phyloP scores from a whole-genome alignment of 2,329 filamentous ascomycete genomes.

The Arachnomyces sp. region DNA sequence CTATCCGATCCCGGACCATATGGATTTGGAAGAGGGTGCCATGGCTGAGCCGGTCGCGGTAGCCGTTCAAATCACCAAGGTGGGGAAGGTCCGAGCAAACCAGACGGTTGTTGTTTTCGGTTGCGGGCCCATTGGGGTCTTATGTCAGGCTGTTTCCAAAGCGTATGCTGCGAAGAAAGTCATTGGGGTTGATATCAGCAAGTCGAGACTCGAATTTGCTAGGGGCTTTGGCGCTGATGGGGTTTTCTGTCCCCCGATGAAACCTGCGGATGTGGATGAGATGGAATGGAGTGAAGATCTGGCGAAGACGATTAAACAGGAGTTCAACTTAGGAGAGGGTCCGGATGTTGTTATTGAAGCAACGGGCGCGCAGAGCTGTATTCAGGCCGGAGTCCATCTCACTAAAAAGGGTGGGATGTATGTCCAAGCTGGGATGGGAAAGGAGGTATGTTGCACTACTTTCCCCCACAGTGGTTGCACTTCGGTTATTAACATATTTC shows the following conservation, averaged over 20 bases:
- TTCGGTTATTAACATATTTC: too few relatives aligned
- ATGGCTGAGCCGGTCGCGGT: constrained; percentile 86
- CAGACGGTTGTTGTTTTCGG: constrained; percentile 86
- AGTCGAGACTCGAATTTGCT: constrained; percentile 74
- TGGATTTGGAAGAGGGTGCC: constrained; percentile 86
- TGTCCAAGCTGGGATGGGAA: constrained; percentile 47
- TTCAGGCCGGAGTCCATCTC: constrained; percentile 40
- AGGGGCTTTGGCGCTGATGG: constrained; percentile 70
- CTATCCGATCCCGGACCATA: constrained; percentile 80
- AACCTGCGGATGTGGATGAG: constrained; percentile 23
- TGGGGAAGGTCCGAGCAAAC: constrained; percentile 70
- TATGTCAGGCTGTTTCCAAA: constrained; percentile 73
- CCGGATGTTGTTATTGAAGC: constrained; percentile 45
- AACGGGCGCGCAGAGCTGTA: constrained; percentile 41
- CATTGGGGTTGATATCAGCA: constrained; percentile 90
- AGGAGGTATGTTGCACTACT: constrained; percentile 23
- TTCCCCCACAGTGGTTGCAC: neutral
- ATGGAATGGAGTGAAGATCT: constrained; percentile 31
- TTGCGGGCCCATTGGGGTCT: constrained; percentile 85
- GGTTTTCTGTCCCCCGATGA: constrained; percentile 33
- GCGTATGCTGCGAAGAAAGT: constrained; percentile 85
- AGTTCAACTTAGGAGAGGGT: constrained; percentile 36
- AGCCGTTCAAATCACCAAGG: constrained; percentile 76
- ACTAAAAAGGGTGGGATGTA: constrained; percentile 41
- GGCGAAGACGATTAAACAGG: constrained; percentile 32